Evolutionary conservation across 495 filamentous ascomycete genomes (phyloP).

Genomic region (Neurospora sp.): DNA sequence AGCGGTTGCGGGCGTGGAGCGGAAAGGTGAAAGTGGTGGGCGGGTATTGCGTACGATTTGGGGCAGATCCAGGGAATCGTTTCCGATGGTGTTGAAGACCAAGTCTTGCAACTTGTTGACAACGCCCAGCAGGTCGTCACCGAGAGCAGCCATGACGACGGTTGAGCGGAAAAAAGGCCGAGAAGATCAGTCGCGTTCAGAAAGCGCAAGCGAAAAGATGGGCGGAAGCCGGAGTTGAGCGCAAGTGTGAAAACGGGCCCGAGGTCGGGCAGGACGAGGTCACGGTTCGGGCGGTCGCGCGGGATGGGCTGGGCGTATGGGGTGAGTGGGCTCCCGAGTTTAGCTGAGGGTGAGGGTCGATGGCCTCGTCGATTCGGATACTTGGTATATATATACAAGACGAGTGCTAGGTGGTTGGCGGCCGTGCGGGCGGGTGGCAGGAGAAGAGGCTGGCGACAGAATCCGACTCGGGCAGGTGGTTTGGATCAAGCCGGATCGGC

Average conservation of each 20-base stretch:
- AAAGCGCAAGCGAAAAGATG: background rate
- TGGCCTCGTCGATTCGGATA: background rate
- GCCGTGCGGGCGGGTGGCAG: background rate
- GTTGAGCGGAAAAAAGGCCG: background rate
- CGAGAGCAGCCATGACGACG: conserved; percentile 50
- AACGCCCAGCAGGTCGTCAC: conserved; percentile 82
- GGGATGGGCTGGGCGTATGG: background rate
- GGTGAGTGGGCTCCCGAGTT: background rate
- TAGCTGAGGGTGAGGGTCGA: background rate
- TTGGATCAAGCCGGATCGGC: background rate
- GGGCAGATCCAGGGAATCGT: conserved; percentile 92
- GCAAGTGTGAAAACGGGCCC: background rate
- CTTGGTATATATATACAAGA: background rate
- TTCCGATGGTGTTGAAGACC: conserved; percentile 98
- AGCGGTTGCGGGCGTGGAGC: background rate
- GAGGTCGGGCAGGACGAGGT: background rate
- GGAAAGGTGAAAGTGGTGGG: background rate
- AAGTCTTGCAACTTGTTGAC: conserved; percentile 97
- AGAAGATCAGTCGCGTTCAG: background rate
- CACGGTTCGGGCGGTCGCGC: background rate
- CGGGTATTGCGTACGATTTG: conserved; percentile 70
- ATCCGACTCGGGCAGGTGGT: background rate
- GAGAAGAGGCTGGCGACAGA: background rate
- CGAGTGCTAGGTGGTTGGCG: background rate
- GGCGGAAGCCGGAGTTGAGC: background rate